These are phyloP conservation scores for Tulasnella sp. DNA, from an alignment of 768 basidiomycete genomes.

Conservation along the genomic window DNA sequence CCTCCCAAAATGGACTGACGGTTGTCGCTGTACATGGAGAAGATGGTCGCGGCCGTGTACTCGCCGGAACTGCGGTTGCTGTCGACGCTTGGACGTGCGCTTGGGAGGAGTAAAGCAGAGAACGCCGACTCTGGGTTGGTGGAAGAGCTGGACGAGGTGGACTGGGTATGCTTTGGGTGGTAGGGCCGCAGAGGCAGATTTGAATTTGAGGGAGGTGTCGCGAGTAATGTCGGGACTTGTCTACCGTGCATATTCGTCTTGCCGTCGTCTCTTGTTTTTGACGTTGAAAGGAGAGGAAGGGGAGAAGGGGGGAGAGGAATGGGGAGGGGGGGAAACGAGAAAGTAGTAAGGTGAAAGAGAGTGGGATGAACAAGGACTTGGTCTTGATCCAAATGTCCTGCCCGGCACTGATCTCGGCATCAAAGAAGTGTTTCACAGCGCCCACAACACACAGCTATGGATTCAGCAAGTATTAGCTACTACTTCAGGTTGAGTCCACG, in stretches of 20 bases:
- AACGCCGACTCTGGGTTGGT: conserved; percentile 38
- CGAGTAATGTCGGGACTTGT: neutral
- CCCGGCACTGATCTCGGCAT: neutral
- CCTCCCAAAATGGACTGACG: conserved; percentile 50
- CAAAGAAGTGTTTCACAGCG: neutral
- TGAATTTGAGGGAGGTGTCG: neutral
- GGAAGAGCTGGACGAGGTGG: conserved; percentile 34
- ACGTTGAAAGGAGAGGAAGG: neutral
- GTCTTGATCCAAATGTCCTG: neutral
- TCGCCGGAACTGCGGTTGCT: conserved; percentile 60
- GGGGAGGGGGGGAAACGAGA: neutral
- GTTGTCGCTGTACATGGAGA: conserved; percentile 80
- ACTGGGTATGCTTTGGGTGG: conserved; percentile 23
- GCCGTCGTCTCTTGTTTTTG: neutral
- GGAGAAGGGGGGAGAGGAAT: neutral
- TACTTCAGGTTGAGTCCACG: neutral
- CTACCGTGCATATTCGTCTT: neutral
- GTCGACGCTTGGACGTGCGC: conserved; percentile 33
- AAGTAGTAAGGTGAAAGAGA: neutral
- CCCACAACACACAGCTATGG: too few relatives aligned
- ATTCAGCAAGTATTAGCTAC: neutral
- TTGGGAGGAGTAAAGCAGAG: conserved; percentile 31
- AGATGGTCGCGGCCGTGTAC: conserved; percentile 76
- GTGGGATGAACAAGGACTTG: neutral
- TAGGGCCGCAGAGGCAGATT: neutral